A percentile compares a stretch with the other conserved stretches of the same genome.
Conservation (phyloP, 805 yeast genomes). For the Myxozyma neotropica region DNA sequence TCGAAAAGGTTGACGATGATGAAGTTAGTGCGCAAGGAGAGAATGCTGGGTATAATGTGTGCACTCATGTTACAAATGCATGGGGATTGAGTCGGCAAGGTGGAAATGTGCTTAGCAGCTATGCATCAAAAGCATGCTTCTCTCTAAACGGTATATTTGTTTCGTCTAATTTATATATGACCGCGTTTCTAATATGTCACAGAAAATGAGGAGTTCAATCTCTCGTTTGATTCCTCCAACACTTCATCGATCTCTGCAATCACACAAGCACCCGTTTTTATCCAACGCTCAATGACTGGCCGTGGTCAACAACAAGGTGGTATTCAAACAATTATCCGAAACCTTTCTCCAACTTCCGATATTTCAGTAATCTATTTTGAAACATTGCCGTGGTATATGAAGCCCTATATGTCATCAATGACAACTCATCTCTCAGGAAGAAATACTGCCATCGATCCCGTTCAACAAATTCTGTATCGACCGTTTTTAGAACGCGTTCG, state of each 20-base stretch:
- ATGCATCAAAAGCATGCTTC: slow-evolving; percentile 39
- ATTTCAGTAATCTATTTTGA: slow-evolving; percentile 65
- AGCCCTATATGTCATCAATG: slow-evolving; percentile 75
- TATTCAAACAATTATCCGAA: slow-evolving; percentile 72
- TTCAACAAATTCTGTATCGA: slow-evolving; percentile 60
- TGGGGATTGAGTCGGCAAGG: slow-evolving; percentile 20
- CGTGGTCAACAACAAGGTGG: slow-evolving; percentile 92
- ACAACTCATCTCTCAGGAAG: slow-evolving; percentile 36
- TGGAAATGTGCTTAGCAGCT: slow-evolving; percentile 18
- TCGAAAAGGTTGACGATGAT: slow-evolving; percentile 1
- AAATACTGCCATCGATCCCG: slow-evolving; percentile 34
- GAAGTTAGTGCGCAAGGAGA: not conserved
- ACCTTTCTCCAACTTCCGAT: slow-evolving; percentile 53
- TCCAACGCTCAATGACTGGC: slow-evolving; percentile 86
- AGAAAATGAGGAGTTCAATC: slow-evolving; percentile 19
- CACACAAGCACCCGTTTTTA: slow-evolving; percentile 62
- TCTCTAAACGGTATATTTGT: slow-evolving; percentile 29
- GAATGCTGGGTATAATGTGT: slow-evolving; percentile 10
- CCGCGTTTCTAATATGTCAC: not conserved
- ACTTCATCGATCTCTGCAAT: slow-evolving; percentile 49
- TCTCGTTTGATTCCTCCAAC: slow-evolving; percentile 44
- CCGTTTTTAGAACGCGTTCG: slow-evolving; percentile 80
- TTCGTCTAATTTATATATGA: not conserved
- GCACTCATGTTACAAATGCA: slow-evolving; percentile 17
- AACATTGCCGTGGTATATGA: slow-evolving; percentile 90